Percentiles rank a stretch among this genome's conserved stretches.
Conservation (phyloP, 1,139 yeast genomes). For the Petasospora rhodanensis region DNA sequence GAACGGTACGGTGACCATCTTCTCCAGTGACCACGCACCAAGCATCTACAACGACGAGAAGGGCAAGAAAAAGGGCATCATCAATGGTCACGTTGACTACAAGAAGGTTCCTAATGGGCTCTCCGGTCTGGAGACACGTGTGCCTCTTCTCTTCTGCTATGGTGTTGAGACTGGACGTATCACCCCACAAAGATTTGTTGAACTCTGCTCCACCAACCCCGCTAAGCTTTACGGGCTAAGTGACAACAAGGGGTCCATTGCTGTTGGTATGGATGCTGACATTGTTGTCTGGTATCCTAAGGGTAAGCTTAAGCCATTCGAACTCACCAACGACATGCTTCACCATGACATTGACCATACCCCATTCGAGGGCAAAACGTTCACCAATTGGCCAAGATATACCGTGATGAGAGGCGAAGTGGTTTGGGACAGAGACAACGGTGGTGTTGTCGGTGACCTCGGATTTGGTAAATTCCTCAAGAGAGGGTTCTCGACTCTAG, state of each 20-base stretch:
- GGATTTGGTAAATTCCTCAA: conserved; percentile 27
- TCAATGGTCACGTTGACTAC: conserved; percentile 34
- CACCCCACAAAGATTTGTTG: conserved; percentile 39
- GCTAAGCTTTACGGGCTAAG: conserved; percentile 40
- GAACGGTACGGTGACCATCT: conserved; percentile 44
- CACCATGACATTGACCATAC: conserved; percentile 43
- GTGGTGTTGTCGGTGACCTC: conserved; percentile 22
- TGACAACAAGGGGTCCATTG: conserved; percentile 36
- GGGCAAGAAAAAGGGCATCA: conserved; percentile 38
- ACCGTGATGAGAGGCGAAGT: conserved; percentile 38
- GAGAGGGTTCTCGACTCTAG: conserved; percentile 26
- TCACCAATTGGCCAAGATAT: conserved; percentile 44
- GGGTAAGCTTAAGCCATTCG: conserved; percentile 28
- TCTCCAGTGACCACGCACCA: conserved; percentile 46
- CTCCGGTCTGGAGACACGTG: conserved; percentile 45
- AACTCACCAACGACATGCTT: conserved; percentile 33
- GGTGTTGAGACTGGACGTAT: conserved; percentile 40
- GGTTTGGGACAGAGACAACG: conserved; percentile 34
- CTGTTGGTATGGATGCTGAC: conserved; percentile 42
- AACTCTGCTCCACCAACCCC: conserved; percentile 38
- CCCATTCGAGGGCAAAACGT: conserved; percentile 39
- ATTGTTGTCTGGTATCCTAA: conserved; percentile 41
- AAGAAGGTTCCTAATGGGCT: conserved; percentile 40
- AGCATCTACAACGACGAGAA: conserved; percentile 34
- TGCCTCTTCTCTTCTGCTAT: conserved; percentile 38